Percentiles rank a stretch among this genome's conserved stretches.
Evolutionary conservation across 305 asterid genomes (phyloP).

Genomic region (Fraxinus ornus): DNA sequence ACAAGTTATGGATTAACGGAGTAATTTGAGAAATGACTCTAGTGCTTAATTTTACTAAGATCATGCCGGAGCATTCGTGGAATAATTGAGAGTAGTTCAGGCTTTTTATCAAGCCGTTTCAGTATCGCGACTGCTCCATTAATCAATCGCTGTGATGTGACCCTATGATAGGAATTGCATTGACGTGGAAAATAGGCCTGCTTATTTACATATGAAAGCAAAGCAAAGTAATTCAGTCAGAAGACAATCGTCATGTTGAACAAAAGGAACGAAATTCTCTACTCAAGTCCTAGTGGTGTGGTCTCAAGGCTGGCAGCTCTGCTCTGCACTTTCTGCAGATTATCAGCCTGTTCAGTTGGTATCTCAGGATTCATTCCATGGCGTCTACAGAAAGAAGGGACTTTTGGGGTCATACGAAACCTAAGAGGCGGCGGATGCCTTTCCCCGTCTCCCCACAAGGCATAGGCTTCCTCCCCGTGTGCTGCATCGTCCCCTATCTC

Average conservation of each 20-base stretch:
- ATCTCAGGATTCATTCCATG: neutral
- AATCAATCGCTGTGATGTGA: neutral
- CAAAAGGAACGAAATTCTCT: neutral
- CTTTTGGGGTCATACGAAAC: conserved; percentile 38
- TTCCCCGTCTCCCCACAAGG: conserved; percentile 36
- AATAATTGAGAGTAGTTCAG: neutral
- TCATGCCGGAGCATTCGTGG: neutral
- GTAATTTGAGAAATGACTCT: neutral
- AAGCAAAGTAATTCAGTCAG: neutral
- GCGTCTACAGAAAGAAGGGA: conserved; percentile 32
- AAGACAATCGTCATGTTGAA: neutral
- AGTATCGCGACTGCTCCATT: neutral
- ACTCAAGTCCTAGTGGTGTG: neutral
- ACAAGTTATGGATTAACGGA: neutral
- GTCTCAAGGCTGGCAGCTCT: neutral
- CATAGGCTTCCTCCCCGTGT: conserved; percentile 42
- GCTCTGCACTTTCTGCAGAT: neutral
- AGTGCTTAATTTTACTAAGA: neutral
- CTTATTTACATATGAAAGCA: neutral
- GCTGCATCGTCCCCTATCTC: conserved; percentile 39
- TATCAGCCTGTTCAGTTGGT: neutral
- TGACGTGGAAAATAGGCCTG: neutral
- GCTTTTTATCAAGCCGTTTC: neutral
- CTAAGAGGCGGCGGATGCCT: conserved; percentile 36
- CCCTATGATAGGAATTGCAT: neutral